phyloP scores from a whole-genome alignment of 768 basidiomycete genomes.

The Infundibulicybe gibba region DNA sequence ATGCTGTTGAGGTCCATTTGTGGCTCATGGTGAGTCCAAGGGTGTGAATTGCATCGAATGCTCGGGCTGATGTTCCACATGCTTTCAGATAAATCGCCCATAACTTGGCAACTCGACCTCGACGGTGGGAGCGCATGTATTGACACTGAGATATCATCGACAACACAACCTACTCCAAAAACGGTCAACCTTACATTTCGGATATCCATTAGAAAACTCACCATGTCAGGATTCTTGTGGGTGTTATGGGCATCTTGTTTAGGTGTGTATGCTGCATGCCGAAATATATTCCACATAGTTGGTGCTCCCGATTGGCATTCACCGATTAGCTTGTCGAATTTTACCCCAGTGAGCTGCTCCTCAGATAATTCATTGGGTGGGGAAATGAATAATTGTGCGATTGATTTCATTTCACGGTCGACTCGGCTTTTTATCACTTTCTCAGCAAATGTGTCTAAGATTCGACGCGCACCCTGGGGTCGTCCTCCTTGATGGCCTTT shows the following conservation, averaged over 20 bases:
- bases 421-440: constrained; percentile 5
- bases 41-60: no score
- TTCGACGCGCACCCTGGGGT: neutral
- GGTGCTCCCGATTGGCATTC: constrained; percentile 4
- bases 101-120: constrained; percentile 7
- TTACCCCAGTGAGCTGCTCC: constrained; percentile 7
- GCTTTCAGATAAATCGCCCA: constrained; percentile 15
- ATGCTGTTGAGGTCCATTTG: no score
- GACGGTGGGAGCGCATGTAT: constrained; percentile 9
- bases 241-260: constrained; percentile 9
- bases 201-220: neutral
- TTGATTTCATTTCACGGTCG: constrained; percentile 9
- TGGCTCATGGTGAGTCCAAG: no score
- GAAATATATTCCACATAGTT: constrained; percentile 7
- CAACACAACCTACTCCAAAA: neutral
- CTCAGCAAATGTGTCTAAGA: constrained; percentile 8
- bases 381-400: constrained; percentile 5
- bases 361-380: constrained; percentile 10
- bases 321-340: constrained; percentile 7
- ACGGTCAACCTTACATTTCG: neutral
- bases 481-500: constrained; percentile 2
- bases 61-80: constrained; percentile 14
- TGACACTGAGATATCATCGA: constrained; percentile 6
- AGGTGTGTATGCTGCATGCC: constrained; percentile 1
- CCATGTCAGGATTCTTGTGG: constrained; percentile 12